Base-by-base conservation (phyloP, 208 protist species). In the Trypanosoma platydactyli region DNA sequence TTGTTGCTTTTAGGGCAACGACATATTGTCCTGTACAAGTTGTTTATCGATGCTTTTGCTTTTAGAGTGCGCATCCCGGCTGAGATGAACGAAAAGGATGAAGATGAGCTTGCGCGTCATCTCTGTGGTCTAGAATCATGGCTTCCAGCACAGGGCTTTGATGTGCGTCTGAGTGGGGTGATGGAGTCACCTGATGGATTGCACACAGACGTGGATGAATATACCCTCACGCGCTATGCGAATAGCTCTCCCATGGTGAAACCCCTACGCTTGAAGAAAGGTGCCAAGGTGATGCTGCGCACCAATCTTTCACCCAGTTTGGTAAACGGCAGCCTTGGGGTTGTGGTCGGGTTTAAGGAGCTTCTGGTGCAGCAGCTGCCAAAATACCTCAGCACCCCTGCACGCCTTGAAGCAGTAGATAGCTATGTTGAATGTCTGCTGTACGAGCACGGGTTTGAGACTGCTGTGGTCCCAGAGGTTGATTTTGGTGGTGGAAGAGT, bases 271-370 rank as follows among this genome's bases (percentile, higher is more conserved):
- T 71, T 94, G 2, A 92, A 94, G 54, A 56, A 86, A 7, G 91
- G 91, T 4, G 84, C 84, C 13, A 80, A 80, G 5, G 92, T 97
- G 50, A 94, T 97, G 89, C 77, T 95, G 27, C 79, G 86, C 42
- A 70, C 76, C 1, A 97, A 97, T 51, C 69, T 97, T 16, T 69
- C 76, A 1, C 76, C 71, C 0, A 71, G 67, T 29, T 76, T 95
- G 30, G 92, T 95, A 7, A 95, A 97, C 69, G 92, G 92, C 48
- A 89, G 82, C 45, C 55, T 94, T 46, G 92, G 92, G 50, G 88
- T 85, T 29, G 88, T 97, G 20, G 83, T 95, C 5, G 86, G 76
- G 22, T 97, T 97, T 65, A 73, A 68, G 29, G 52, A 64, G 57
- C 64, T 89, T n/a, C 42, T 38, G 2, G 0, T 75, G n/a, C 73